Base-by-base conservation (phyloP, 495 filamentous ascomycete genomes). In the Talaromyces thailandensis region DNA sequence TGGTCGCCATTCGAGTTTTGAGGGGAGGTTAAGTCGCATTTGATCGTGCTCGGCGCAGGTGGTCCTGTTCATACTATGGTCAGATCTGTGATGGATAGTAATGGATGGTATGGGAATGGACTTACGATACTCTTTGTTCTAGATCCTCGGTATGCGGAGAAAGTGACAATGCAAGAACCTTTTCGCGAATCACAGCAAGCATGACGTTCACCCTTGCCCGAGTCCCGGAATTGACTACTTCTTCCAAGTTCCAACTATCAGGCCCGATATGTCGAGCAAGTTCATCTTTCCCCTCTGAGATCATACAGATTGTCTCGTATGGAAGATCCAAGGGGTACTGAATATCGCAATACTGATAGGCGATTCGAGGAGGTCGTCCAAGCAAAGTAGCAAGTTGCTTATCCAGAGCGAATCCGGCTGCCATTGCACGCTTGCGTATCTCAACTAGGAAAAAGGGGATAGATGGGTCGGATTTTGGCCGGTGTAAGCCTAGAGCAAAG, bases 131-230 rank as follows among this genome's bases (percentile, higher is more conserved):
- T 61, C 23, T 62, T 23, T 32, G 50, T 18, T 21, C 40, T 23
- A 48, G 12, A 32, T 63, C 56, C 11, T 62, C 64, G 11, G 57
- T 35, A 12, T 63, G 59, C 29, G 66, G 69, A 2, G 76, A 72
- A 4, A 83, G 65, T 18, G 79, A 76, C 25, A 82, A 72, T 37
- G 79, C 72, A 14, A 84, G 71, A 28, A 84, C 75, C 31, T 82
- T 77, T 61, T 84, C 82, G 2, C 73, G 67, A 1, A 82, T 69
- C 2, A 67, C 56, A 1, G 73, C 67, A 23, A 81, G 66, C 16
- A 76, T 67, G 8, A 75, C 64, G 37, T 76, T 74, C 3, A 77
- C 73, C 16, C 81, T 71, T n/a, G 73, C 64, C 51, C 69, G 70
- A 2, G 77, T 75, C 16, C 68, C 70, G 18, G 69, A 58, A 73